Conservation (phyloP, 2,329 filamentous ascomycete genomes). For the Sporothrix globosa region DNA sequence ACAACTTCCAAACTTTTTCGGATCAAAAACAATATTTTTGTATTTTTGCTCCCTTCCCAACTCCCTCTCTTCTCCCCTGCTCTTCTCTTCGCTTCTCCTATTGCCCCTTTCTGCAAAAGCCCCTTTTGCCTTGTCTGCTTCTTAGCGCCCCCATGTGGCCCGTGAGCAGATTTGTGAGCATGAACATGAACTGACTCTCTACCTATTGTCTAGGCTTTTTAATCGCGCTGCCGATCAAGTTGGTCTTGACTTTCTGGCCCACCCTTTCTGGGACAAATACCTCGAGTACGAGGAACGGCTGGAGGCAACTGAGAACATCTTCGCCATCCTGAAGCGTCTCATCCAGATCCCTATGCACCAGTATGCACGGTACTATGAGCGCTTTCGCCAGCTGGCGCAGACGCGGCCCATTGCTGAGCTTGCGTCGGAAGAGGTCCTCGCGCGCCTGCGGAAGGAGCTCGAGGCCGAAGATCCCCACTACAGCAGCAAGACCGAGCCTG, state of each 20-base stretch:
- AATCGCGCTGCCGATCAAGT: conserved; percentile 84
- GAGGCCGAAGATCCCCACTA: conserved; percentile 63
- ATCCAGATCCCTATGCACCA: conserved; percentile 93
- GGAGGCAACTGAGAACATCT: conserved; percentile 81
- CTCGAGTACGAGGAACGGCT: conserved; percentile 94
- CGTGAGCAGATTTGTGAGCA: too few relatives aligned
- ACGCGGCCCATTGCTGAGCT: conserved; percentile 73
- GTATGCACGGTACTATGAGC: conserved; percentile 92
- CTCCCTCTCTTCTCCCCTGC: conserved; percentile 34
- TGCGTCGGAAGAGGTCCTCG: conserved; percentile 67
- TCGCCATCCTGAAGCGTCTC: conserved; percentile 78
- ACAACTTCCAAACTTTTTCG: conserved; percentile 25
- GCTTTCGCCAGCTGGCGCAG: conserved; percentile 77
- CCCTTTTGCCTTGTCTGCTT: not conserved
- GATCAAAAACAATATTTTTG: conserved; percentile 48
- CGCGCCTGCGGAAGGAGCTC: conserved; percentile 71
- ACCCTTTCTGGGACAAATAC: conserved; percentile 99
- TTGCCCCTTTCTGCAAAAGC: too few relatives aligned
- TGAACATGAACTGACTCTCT: conserved; percentile 30
- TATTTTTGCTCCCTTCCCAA: conserved; percentile 62
- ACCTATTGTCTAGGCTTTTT: conserved; percentile 70
- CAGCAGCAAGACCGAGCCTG: conserved; percentile 65
- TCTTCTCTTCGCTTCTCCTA: too few relatives aligned
- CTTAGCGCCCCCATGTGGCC: conserved; percentile 33
- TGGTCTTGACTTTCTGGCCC: conserved; percentile 89